Evolutionary conservation across 106 monocot genomes (phyloP), one percentile per base, ranked within the genome.

Genomic region (Apostasia ramifera): DNA sequence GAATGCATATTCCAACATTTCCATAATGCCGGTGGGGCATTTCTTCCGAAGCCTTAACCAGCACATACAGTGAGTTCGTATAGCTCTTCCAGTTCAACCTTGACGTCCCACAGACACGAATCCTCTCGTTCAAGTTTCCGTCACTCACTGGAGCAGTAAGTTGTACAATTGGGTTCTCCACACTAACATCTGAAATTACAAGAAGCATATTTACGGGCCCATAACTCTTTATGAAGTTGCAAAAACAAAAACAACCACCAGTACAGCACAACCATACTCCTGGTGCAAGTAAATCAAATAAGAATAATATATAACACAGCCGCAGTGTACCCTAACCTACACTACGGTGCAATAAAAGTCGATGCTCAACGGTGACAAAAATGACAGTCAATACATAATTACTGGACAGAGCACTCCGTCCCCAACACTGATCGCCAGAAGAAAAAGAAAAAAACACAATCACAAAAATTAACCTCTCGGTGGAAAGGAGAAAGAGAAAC

Each of bases 1-100:
- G 98, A 69, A 84, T 85, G 77, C 85, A 86, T 47, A 93, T 48
- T 70, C 84, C 82, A 38, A 86, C 60, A 61, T 88, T 90, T 40
- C 69, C 68, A 53, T 78, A 67, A 61, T 90, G 57, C 55, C 68
- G 90, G 51, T 89, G 82, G 12, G 89, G 81, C 37, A 85, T 74
- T 10, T 62, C 74, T 68, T 71, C 77, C 6, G 90, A 90, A 70
- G 80, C 81, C 41, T 78, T 90, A 3, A 93, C 52, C 1, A 51
- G 73, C 40, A 93, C 79, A 66, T 48, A 79, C 46, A 81, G 56
- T 0, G 81, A 55, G 73, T 60, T 90, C 6, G 98, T 67, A 80
- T 87, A 99, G 41, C 81, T 85, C 42, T 51, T 80, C 15, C 93
- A 55, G 49, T 83, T 80, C 8, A 88, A 66, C 79, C 90, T 85